Conservation (phyloP, 2,329 filamentous ascomycete genomes). For the Parastagonospora nodorum region DNA sequence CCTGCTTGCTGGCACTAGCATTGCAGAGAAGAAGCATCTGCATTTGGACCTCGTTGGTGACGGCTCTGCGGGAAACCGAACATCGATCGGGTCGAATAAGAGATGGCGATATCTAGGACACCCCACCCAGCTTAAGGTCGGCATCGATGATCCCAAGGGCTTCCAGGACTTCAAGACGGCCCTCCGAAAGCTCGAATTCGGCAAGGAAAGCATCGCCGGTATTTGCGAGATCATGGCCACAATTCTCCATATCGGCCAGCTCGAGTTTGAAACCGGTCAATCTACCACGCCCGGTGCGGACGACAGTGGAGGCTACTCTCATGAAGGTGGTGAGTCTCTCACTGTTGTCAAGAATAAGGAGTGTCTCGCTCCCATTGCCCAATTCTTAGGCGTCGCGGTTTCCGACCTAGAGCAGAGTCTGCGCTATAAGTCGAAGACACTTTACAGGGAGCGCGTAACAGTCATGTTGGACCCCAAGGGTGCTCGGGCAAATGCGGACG, state of each 20-base stretch:
- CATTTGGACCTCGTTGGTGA: conserved; percentile 61
- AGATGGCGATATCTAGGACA: conserved; percentile 97
- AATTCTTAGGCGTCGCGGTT: conserved; percentile 87
- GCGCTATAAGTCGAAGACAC: conserved; percentile 95
- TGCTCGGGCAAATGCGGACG: conserved; percentile 88
- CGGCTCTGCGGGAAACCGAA: conserved; percentile 57
- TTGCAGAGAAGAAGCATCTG: conserved; percentile 86
- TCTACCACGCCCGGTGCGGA: conserved; percentile 80
- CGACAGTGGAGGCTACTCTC: conserved; percentile 94
- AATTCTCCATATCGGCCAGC: conserved; percentile 96
- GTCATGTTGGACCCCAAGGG: conserved; percentile 95
- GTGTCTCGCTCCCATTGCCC: conserved; percentile 80
- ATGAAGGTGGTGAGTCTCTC: conserved; percentile 85
- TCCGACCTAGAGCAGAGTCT: conserved; percentile 84
- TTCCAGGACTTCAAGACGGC: conserved; percentile 98
- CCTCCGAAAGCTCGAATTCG: conserved; percentile 90
- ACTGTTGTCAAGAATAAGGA: conserved; percentile 95
- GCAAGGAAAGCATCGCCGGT: conserved; percentile 90
- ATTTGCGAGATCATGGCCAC: conserved; percentile 93
- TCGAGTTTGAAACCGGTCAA: conserved; percentile 86
- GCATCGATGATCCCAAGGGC: conserved; percentile 92
- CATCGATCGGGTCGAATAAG: conserved; percentile 67
- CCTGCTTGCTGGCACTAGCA: conserved; percentile 86
- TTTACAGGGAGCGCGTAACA: conserved; percentile 95
- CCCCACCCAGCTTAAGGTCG: conserved; percentile 94